A percentile compares a stretch with the other conserved stretches of the same genome.
Evolutionary conservation across 768 basidiomycete species (phyloP).

Genomic region (Kwoniella mangroviensis): DNA sequence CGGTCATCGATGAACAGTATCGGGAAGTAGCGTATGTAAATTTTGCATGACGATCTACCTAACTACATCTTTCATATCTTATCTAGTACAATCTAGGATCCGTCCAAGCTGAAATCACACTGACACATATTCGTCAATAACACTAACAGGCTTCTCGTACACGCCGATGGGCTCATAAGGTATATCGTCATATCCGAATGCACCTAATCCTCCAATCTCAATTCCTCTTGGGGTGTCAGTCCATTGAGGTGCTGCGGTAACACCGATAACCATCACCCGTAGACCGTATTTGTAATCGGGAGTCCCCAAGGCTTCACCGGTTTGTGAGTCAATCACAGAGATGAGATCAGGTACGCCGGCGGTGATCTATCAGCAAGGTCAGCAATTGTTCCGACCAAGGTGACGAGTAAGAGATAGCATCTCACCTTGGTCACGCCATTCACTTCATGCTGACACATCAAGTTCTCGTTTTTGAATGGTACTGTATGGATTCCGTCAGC

Average conservation of each 20-base stretch:
- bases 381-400: neutral
- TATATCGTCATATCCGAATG: constrained; percentile 62
- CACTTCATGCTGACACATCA: constrained; percentile 29
- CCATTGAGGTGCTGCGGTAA: constrained; percentile 66
- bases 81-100: too few species aligned
- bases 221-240: constrained; percentile 63
- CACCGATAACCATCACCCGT: constrained; percentile 64
- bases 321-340: constrained; percentile 68
- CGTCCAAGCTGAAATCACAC: too few species aligned
- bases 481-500: constrained; percentile 18
- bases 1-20: constrained; percentile 4
- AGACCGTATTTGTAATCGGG: constrained; percentile 68
- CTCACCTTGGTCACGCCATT: constrained; percentile 32
- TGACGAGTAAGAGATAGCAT: too few species aligned
- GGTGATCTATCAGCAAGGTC: constrained; percentile 36
- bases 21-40: constrained; percentile 3
- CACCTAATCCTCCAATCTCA: constrained; percentile 63
- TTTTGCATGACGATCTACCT: neutral
- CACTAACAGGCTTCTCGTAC: constrained; percentile 33
- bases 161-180: constrained; percentile 28
- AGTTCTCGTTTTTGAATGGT: constrained; percentile 51
- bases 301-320: constrained; percentile 68
- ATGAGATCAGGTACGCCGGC: constrained; percentile 70
- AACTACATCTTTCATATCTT: neutral
- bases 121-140: constrained; percentile 33